A percentile compares a stretch with the other conserved stretches of the same genome.
Evolutionary conservation across 257 asterid species (phyloP).

Genomic region (Lycium barbarum): DNA sequence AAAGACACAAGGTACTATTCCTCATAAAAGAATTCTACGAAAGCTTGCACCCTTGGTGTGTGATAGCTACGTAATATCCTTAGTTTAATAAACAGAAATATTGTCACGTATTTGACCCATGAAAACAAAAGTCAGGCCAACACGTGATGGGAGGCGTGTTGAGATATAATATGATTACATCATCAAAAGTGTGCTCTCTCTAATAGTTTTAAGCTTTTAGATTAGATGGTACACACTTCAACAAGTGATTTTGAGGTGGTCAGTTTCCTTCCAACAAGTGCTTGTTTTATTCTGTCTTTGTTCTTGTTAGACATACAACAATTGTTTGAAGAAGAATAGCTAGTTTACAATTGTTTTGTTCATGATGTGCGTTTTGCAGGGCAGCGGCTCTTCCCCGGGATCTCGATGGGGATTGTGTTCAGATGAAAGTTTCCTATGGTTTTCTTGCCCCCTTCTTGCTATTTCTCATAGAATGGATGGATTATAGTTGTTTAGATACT

Average conservation of each 20-base stretch:
- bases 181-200: neutral
- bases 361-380: constrained; percentile 43
- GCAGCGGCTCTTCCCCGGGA: constrained; percentile 65
- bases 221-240: neutral
- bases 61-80: too few species aligned
- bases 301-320: neutral
- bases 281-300: neutral
- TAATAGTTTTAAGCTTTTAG: neutral
- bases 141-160: neutral
- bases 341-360: neutral
- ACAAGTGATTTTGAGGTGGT: neutral
- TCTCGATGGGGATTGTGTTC: constrained; percentile 50
- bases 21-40: too few species aligned
- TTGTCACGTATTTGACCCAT: neutral
- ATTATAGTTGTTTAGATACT: constrained; percentile 58
- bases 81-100: neutral
- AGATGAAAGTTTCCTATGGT: constrained; percentile 60
- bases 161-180: neutral
- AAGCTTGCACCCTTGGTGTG: too few species aligned
- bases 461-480: constrained; percentile 67
- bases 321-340: neutral
- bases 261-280: neutral
- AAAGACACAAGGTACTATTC: too few species aligned
- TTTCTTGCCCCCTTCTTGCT: constrained; percentile 63
- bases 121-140: neutral